Base-by-base conservation (phyloP, 768 basidiomycete genomes). In the Tylopilus sp. region DNA sequence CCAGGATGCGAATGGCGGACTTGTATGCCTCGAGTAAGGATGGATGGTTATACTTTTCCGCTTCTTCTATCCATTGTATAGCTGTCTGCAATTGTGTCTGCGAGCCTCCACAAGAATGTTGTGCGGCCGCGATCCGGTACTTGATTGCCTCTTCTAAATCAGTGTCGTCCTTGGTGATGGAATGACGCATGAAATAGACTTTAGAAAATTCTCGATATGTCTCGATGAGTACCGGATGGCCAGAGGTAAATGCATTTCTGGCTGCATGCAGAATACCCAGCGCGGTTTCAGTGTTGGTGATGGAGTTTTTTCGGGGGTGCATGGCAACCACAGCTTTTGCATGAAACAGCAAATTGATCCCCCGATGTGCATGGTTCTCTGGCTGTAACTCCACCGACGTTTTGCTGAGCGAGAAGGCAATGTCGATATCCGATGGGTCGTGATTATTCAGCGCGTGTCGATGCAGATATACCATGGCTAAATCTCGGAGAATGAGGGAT, bases 121-220 rank as follows among this genome's bases (percentile, higher is more conserved):
- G 48, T 9, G 57, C 53, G 13, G 64, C 57, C 13, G 35, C 41
- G 23, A 57, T 57, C 35, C 57, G 40, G 57, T 61, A 57, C 17
- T 50, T 45, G 20, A 64, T 63, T 2, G 50, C 54, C 20, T 65
- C 52, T 39, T 68, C 63, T 36, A 67, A 50, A 45, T 68, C 63
- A 40, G 17, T 4, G 6, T 4, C 35, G 25, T 33, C 18, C 28
- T 53, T 43, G 40, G 47, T 52, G 41, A 60, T 26, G 13, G 60
- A 35, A 52, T 64, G 17, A 18, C 44, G 41, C 11, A 35, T 35
- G 41, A 31, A 40, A 28, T 56, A 35, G 8, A 61, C 38, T 6
- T 36, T 47, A 3, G 61, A 51, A 18, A 65, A 30, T 17, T 58
- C 51, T 28, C 39, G 42, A 46, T 53, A 58, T 2, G 38, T 55